Conservation (phyloP, 176 grass and related monocot species). For the Eleusine coracana region DNA sequence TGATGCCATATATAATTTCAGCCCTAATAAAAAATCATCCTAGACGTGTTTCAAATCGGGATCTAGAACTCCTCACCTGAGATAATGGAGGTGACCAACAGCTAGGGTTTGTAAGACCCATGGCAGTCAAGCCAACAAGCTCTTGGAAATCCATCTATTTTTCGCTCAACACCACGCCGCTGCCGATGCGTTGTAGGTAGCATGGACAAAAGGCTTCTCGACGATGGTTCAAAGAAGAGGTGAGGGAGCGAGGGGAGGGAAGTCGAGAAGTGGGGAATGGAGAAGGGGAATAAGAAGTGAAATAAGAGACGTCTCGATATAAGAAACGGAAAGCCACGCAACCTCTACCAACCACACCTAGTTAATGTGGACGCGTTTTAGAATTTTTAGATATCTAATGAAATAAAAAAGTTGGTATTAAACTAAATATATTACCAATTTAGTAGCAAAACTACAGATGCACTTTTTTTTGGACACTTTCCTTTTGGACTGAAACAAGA, state of each 20-base stretch:
- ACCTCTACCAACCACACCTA: not conserved
- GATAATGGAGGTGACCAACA: not conserved
- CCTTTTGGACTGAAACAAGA: not conserved
- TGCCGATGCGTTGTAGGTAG: not conserved
- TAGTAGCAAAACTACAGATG: not conserved
- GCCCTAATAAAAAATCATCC: not conserved
- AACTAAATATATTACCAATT: not conserved
- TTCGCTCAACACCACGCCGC: not conserved
- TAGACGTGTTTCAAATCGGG: not conserved
- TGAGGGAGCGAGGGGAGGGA: not conserved
- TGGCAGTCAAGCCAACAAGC: not conserved
- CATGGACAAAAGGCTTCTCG: not conserved
- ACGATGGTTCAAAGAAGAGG: not conserved
- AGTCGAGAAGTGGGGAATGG: not conserved
- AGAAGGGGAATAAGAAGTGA: not conserved
- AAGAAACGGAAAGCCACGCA: not conserved
- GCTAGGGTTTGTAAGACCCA: not conserved
- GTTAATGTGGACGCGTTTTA: not conserved
- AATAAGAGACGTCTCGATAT: not conserved
- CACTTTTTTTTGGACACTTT: not conserved
- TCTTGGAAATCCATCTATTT: not conserved
- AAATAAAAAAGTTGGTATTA: not conserved
- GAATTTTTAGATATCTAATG: not conserved
- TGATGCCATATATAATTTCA: not conserved
- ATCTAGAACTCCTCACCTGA: not conserved